Evolutionary conservation across 1,139 yeast species (phyloP).

Genomic region (Lodderomyces beijingensis): DNA sequence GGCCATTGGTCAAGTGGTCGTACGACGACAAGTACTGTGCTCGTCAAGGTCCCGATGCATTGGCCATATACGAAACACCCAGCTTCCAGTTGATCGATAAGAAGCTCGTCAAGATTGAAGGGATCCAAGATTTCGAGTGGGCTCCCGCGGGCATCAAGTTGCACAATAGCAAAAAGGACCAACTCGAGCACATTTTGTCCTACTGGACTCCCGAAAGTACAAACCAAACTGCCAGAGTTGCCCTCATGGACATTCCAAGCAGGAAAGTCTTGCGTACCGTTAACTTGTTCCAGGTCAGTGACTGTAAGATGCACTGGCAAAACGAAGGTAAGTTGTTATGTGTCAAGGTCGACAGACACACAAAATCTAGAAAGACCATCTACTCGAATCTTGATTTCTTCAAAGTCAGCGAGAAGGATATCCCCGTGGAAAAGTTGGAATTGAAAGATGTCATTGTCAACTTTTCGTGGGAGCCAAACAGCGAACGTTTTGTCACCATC

Average conservation of each 20-base stretch:
- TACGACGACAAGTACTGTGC: constrained; percentile 92
- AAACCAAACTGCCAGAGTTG: constrained; percentile 94
- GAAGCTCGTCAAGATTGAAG: constrained; percentile 80
- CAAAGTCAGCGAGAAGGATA: constrained; percentile 79
- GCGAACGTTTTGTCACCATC: constrained; percentile 80
- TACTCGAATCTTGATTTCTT: constrained; percentile 93
- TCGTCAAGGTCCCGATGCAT: constrained; percentile 89
- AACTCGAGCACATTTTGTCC: constrained; percentile 68
- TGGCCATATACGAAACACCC: constrained; percentile 80
- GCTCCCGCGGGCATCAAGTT: constrained; percentile 84
- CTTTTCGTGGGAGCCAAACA: constrained; percentile 95
- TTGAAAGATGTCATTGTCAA: constrained; percentile 83
- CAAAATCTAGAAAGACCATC: constrained; percentile 87
- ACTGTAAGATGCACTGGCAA: constrained; percentile 94
- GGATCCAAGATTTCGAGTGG: constrained; percentile 89
- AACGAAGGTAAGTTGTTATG: constrained; percentile 78
- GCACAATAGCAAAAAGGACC: constrained; percentile 48
- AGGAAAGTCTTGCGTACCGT: constrained; percentile 83
- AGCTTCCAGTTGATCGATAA: constrained; percentile 73
- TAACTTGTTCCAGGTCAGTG: constrained; percentile 90
- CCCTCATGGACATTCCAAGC: constrained; percentile 84
- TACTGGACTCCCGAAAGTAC: constrained; percentile 96
- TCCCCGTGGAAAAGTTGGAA: constrained; percentile 94
- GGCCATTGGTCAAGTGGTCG: constrained; percentile 99
- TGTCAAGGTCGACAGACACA: constrained; percentile 95